Evolutionary conservation across 768 basidiomycete genomes (phyloP), one percentile per base, ranked within the genome.

Genomic region (Multifurca ochricompacta): DNA sequence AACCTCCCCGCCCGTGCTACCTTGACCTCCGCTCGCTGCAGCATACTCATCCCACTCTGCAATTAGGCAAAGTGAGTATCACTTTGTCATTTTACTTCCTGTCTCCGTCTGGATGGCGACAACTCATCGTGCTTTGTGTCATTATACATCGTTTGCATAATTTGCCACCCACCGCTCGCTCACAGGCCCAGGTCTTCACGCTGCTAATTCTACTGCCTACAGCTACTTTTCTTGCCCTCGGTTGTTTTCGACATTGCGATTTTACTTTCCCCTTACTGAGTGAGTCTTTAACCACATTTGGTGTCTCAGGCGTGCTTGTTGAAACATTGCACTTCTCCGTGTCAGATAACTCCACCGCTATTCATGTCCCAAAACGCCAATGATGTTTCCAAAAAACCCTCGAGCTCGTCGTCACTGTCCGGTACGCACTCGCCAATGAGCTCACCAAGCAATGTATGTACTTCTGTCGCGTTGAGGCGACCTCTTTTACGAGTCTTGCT

Each of bases 351-450:
- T 54, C 31, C 45, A 53, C 53, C 47, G n/a, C 40, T 27, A 36
- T 57, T 47, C 56, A 69, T 69, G 68, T 65, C 68, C 40, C 63
- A 54, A 50, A 60, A 59, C 58, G 63, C 69, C 64, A 60, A 66
- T 66, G 69, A 69, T 28, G 41, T 60, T 28, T 53, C 82, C 21
- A 79, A 82, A 64, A 85, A 85, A 63, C 80, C 82, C 37, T 85
- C 85, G 31, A 79, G 77, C 51, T 83, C 85, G 25, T 82, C 84
- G n/a, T 76, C 77, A 16, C 81, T 77, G 55, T 84, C 84, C 44
- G 72, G 74, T 42, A 73, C 76, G 28, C 83, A 77, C 62, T 85
- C 85, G 2, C 83, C 85, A 0, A 70, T 79, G 35, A 70, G 71
- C 44, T 81, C 84, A 21, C 81, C 83, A 18, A 73, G 71, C 62